Conservation (phyloP, 2,329 filamentous ascomycete genomes). For the Lecanicillium sp. region DNA sequence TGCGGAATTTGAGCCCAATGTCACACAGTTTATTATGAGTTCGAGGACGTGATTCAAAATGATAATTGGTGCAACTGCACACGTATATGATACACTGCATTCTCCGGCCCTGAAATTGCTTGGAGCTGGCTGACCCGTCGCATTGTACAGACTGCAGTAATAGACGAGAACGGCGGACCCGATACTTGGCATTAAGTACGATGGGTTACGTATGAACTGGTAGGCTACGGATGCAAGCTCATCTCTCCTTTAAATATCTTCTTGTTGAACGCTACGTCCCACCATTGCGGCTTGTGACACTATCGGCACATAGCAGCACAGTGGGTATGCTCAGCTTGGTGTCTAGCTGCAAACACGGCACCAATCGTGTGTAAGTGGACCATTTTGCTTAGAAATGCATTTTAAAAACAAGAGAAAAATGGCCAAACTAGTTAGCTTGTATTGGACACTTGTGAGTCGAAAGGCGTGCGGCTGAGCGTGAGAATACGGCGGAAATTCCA, state of each 20-base stretch:
- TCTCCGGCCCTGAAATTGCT: too few species aligned
- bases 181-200: neutral
- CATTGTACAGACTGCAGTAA: neutral
- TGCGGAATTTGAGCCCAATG: neutral
- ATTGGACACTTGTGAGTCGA: neutral
- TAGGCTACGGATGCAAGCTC: neutral
- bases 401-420: neutral
- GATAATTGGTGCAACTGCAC: neutral
- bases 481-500: neutral
- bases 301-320: neutral
- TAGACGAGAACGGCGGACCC: neutral
- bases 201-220: neutral
- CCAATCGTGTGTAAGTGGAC: neutral
- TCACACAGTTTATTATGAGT: neutral
- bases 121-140: neutral
- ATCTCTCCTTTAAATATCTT: too few species aligned
- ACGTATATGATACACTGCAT: neutral
- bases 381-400: slow-evolving; percentile 10
- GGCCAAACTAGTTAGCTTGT: too few species aligned
- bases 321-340: neutral
- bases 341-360: neutral
- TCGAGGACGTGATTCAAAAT: neutral
- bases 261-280: neutral
- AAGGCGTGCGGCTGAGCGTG: slow-evolving; percentile 5
- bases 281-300: neutral